Percentiles rank a stretch among this genome's conserved stretches.
Conservation (phyloP, 2,329 filamentous ascomycete species). For the Coniochaeta prunicola region DNA sequence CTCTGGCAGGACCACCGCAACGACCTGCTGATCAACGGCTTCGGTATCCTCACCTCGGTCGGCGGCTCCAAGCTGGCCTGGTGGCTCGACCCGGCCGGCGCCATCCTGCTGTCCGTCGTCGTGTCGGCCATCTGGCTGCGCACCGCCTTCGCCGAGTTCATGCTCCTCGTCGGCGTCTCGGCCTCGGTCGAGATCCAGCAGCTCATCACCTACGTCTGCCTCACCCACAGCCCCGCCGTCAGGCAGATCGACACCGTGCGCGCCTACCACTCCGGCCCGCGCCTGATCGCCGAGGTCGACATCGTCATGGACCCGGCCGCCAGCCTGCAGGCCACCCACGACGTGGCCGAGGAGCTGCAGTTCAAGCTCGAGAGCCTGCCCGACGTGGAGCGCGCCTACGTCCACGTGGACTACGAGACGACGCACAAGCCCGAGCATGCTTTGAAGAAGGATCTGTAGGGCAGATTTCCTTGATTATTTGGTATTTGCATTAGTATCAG, state of each 20-base stretch:
- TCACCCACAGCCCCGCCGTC: conserved; percentile 72
- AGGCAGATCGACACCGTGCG: conserved; percentile 89
- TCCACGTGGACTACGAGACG: conserved; percentile 96
- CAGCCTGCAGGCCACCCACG: conserved; percentile 73
- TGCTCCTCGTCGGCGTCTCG: conserved; percentile 82
- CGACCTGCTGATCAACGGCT: conserved; percentile 92
- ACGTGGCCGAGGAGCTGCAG: conserved; percentile 89
- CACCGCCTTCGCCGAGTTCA: conserved; percentile 83
- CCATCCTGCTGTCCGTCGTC: conserved; percentile 71
- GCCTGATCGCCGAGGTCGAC: conserved; percentile 91
- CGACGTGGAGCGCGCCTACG: conserved; percentile 87
- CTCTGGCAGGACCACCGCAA: conserved; percentile 97
- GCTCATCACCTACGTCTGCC: conserved; percentile 91
- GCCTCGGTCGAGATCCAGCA: conserved; percentile 82
- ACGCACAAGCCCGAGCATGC: conserved; percentile 84
- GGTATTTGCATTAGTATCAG: neutral
- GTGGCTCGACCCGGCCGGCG: conserved; percentile 94
- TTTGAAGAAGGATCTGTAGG: conserved; percentile 53
- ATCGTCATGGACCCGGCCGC: conserved; percentile 81
- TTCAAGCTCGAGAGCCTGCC: conserved; percentile 89
- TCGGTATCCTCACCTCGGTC: conserved; percentile 86
- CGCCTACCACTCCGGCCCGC: conserved; percentile 82
- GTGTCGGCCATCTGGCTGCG: conserved; percentile 70
- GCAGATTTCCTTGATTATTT: neutral
- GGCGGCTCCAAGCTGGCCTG: conserved; percentile 80